Conservation (phyloP, 768 basidiomycete species). For the Chalciporus sphaerocephalus region DNA sequence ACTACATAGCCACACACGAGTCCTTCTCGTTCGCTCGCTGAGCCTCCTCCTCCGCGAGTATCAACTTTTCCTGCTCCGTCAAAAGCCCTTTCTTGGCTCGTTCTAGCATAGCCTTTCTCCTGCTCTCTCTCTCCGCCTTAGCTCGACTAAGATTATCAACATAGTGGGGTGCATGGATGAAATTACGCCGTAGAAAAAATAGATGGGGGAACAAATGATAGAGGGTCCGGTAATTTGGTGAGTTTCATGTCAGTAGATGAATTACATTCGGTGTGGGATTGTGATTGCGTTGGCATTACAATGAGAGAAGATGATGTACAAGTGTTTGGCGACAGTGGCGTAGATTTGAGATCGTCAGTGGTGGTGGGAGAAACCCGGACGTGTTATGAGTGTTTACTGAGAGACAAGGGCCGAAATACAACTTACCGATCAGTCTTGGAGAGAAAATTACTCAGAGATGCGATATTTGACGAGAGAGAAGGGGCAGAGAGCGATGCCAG, state of each 20-base stretch:
- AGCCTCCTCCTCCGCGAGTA: constrained; percentile 52
- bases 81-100: constrained; percentile 73
- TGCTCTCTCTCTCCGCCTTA: constrained; percentile 68
- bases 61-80: constrained; percentile 59
- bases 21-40: constrained; percentile 39
- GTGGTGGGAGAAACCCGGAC: constrained; percentile 38
- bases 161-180: constrained; percentile 22
- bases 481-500: constrained; percentile 9
- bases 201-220: constrained; percentile 61
- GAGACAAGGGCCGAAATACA: constrained; percentile 17
- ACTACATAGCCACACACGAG: constrained; percentile 59
- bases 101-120: constrained; percentile 63
- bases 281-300: constrained; percentile 16
- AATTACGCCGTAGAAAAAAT: constrained; percentile 65
- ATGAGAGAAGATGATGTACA: constrained; percentile 2
- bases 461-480: constrained; percentile 10
- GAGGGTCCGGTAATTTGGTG: constrained; percentile 33
- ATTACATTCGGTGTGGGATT: constrained; percentile 22
- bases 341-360: constrained; percentile 21
- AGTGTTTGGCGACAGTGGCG: constrained; percentile 1
- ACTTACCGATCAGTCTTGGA: constrained; percentile 63
- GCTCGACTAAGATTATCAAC: constrained; percentile 50
- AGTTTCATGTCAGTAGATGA: constrained; percentile 30
- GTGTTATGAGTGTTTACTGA: constrained; percentile 65
- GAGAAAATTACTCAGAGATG: constrained; percentile 34